Percentiles rank a stretch among this genome's conserved stretches.
phyloP scores from a whole-genome alignment of 805 yeast species.

The Kluyveromyces nonfermentans region DNA sequence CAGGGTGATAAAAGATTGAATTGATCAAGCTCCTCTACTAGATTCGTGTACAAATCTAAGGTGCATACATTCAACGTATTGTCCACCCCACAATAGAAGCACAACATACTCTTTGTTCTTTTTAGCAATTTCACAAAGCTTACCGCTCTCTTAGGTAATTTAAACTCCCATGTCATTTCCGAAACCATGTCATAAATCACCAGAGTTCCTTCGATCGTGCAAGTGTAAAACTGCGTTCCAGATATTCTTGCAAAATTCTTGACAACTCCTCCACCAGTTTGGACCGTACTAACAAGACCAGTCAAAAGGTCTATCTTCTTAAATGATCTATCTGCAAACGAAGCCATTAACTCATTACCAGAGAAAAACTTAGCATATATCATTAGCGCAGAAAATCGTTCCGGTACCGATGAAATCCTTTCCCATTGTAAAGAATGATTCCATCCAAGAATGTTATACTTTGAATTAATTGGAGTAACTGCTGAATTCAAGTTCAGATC shows the following conservation, averaged over 20 bases:
- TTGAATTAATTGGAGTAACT: conserved; percentile 7
- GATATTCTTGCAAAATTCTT: conserved; percentile 17
- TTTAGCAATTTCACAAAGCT: conserved; percentile 25
- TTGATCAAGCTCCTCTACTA: conserved; percentile 13
- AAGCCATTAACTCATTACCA: not conserved
- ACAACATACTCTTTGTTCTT: conserved; percentile 17
- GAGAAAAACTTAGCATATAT: not conserved
- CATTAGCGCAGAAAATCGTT: not conserved
- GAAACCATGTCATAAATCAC: conserved; percentile 7
- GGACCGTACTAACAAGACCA: not conserved
- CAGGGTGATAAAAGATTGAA: conserved; percentile 41
- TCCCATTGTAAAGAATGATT: conserved; percentile 8
- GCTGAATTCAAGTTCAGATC: conserved; percentile 11
- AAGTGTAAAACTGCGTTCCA: conserved; percentile 9
- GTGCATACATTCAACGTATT: conserved; percentile 32
- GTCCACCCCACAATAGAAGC: conserved; percentile 54
- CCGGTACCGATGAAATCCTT: not conserved
- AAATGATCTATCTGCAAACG: not conserved
- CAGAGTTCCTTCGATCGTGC: conserved; percentile 21
- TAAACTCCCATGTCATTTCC: conserved; percentile 4
- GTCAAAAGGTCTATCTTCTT: not conserved
- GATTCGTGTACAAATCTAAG: not conserved
- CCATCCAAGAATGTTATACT: conserved; percentile 13
- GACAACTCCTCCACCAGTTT: conserved; percentile 9
- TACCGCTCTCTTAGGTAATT: conserved; percentile 34